Evolutionary conservation across 768 basidiomycete species (phyloP).

Genomic region (Lactarius deliciosus): DNA sequence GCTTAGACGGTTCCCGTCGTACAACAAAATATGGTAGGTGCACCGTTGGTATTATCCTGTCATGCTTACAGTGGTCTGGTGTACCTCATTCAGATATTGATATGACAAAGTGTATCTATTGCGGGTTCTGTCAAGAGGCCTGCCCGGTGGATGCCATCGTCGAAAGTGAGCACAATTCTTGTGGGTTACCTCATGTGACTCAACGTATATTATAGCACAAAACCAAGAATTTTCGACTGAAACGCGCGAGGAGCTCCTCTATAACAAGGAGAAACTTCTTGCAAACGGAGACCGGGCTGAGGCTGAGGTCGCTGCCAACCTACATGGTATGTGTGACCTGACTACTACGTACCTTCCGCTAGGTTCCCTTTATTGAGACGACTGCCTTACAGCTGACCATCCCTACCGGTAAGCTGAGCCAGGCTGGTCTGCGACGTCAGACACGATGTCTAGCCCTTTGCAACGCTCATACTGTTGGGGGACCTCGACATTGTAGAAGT

Average conservation of each 20-base stretch:
- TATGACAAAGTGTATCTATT: slow-evolving; percentile 99
- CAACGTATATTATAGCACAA: slow-evolving; percentile 59
- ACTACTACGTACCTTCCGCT: background rate
- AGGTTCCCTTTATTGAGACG: slow-evolving; percentile 29
- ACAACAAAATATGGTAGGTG: slow-evolving; percentile 93
- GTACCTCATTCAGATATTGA: slow-evolving; percentile 72
- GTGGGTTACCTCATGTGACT: slow-evolving; percentile 5
- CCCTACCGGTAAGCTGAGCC: slow-evolving; percentile 69
- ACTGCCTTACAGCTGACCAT: slow-evolving; percentile 64
- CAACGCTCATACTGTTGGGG: background rate
- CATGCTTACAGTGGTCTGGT: background rate
- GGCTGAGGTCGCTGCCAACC: slow-evolving; percentile 95
- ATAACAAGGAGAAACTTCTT: slow-evolving; percentile 99
- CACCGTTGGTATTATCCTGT: background rate
- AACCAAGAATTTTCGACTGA: slow-evolving; percentile 98
- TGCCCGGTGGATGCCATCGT: slow-evolving; percentile 99
- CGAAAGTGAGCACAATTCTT: slow-evolving; percentile 67
- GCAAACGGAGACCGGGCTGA: slow-evolving; percentile 96
- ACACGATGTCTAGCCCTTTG: background rate
- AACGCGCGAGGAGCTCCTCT: slow-evolving; percentile 95
- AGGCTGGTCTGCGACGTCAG: background rate
- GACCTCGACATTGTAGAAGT: slow-evolving; percentile 2
- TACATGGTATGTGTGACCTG: slow-evolving; percentile 64
- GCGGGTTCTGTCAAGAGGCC: slow-evolving; percentile 99
- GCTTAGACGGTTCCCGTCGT: slow-evolving; percentile 91